Percentiles rank a stretch among this genome's conserved stretches.
Evolutionary conservation across 2,329 filamentous ascomycete genomes (phyloP).

Genomic region (Aspergillus sp.): DNA sequence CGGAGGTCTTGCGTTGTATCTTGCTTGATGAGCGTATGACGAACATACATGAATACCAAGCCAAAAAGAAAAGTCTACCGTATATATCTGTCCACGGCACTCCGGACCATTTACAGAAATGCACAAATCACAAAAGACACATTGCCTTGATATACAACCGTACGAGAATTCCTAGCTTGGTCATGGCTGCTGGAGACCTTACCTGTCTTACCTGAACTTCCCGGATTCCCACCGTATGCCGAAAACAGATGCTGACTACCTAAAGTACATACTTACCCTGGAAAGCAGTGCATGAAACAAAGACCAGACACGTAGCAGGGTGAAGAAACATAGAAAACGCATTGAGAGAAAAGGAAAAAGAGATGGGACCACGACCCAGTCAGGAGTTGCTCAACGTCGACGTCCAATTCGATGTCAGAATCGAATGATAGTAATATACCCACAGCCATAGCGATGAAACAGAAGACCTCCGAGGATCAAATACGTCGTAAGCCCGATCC

Average conservation of each 20-base stretch:
- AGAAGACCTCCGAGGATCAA: constrained; percentile 1
- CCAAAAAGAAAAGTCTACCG: constrained; percentile 15
- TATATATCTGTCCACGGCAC: neutral
- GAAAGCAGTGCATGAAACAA: constrained; percentile 29
- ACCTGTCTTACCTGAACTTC: constrained; percentile 43
- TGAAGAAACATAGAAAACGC: constrained; percentile 23
- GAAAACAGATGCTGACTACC: constrained; percentile 23
- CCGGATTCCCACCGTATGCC: constrained; percentile 16
- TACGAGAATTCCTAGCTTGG: constrained; percentile 22
- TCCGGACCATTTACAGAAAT: neutral
- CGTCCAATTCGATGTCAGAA: neutral
- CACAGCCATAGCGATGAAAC: neutral
- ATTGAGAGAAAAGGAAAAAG: constrained; percentile 19
- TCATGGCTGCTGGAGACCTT: constrained; percentile 31
- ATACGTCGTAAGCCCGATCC: neutral
- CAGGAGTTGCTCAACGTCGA: constrained; percentile 2
- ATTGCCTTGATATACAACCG: constrained; percentile 19
- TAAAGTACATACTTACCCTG: constrained; percentile 47
- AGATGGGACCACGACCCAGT: constrained; percentile 25
- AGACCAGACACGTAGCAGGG: constrained; percentile 23
- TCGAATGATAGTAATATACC: neutral
- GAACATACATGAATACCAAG: constrained; percentile 24
- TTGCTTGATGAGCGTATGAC: constrained; percentile 33
- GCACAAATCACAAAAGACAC: constrained; percentile 5
- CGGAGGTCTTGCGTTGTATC: constrained; percentile 11